These are phyloP conservation scores for Basipetospora chlamydospora DNA, from an alignment of 2,329 filamentous ascomycete genomes.

Conservation along the genomic window DNA sequence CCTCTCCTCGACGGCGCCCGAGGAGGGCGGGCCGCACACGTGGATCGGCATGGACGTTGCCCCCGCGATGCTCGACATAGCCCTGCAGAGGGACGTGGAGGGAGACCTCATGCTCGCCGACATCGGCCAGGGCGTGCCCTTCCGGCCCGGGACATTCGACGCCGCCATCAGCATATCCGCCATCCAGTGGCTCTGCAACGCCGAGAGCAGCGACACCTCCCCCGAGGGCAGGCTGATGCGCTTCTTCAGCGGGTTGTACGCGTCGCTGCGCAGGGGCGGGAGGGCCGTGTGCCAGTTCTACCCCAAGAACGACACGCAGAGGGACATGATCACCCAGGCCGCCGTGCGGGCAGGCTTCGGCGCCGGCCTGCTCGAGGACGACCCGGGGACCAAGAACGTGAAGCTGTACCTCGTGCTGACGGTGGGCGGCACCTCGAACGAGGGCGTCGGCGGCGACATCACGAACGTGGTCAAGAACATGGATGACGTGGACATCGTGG, in stretches of 20 bases:
- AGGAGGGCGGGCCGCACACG: conserved; percentile 71
- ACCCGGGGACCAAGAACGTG: conserved; percentile 87
- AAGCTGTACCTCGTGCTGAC: conserved; percentile 95
- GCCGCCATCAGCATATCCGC: conserved; percentile 90
- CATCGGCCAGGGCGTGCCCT: conserved; percentile 89
- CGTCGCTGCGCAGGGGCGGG: conserved; percentile 66
- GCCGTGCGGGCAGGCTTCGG: conserved; percentile 92
- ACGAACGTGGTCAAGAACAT: conserved; percentile 80
- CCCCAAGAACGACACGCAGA: conserved; percentile 84
- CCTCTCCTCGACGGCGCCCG: conserved; percentile 53
- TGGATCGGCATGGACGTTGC: conserved; percentile 98
- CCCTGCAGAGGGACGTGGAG: conserved; percentile 79
- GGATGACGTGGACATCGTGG: conserved; percentile 73
- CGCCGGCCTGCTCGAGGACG: conserved; percentile 86
- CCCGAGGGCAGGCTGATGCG: conserved; percentile 63
- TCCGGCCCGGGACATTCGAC: conserved; percentile 83
- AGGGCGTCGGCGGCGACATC: conserved; percentile 56
- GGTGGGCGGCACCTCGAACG: conserved; percentile 49
- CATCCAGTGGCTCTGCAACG: conserved; percentile 98
- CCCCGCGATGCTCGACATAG: conserved; percentile 91
- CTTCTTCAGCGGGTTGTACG: conserved; percentile 90
- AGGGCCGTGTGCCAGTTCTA: conserved; percentile 96
- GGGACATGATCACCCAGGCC: conserved; percentile 80
- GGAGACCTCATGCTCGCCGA: conserved; percentile 90
- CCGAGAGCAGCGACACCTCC: conserved; percentile 73